These are phyloP conservation scores for Orbilia oligospora DNA, from an alignment of 2,329 filamentous ascomycete genomes.

Conservation along the genomic window DNA sequence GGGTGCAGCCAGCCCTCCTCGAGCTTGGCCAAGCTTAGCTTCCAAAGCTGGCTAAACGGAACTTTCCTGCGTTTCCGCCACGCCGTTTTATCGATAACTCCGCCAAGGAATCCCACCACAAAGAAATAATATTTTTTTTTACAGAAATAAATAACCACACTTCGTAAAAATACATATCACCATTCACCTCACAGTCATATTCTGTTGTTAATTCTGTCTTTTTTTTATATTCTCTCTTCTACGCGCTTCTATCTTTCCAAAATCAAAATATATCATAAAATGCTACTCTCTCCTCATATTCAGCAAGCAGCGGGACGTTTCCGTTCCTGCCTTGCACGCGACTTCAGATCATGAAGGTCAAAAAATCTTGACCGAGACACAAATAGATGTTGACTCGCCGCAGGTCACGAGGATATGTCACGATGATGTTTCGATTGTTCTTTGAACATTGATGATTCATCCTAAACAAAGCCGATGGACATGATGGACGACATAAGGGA, in stretches of 20 bases:
- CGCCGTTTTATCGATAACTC: neutral
- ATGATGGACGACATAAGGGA: neutral
- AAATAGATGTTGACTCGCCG: neutral
- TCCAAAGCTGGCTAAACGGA: conserved; percentile 11
- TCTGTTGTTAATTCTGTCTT: neutral
- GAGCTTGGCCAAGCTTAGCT: conserved; percentile 31
- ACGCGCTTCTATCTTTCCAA: too few relatives aligned
- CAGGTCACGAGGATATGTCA: conserved; percentile 12
- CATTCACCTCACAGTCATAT: neutral
- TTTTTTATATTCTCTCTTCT: too few relatives aligned
- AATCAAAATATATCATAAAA: neutral
- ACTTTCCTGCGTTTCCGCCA: conserved; percentile 19
- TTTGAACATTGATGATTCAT: conserved; percentile 18
- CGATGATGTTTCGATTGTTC: conserved; percentile 8
- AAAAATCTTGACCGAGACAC: neutral
- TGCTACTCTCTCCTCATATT: neutral
- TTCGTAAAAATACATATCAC: neutral
- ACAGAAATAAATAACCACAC: neutral
- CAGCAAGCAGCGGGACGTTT: neutral
- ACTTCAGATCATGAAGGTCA: neutral
- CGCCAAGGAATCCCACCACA: conserved; percentile 8
- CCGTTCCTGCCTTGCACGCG: neutral
- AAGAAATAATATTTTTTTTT: conserved; percentile 1
- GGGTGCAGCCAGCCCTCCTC: conserved; percentile 12
- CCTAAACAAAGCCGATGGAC: neutral